Evolutionary conservation across 2,329 filamentous ascomycete species (phyloP), one percentile per base, ranked within the genome.

Genomic region (Daldinia sp.): DNA sequence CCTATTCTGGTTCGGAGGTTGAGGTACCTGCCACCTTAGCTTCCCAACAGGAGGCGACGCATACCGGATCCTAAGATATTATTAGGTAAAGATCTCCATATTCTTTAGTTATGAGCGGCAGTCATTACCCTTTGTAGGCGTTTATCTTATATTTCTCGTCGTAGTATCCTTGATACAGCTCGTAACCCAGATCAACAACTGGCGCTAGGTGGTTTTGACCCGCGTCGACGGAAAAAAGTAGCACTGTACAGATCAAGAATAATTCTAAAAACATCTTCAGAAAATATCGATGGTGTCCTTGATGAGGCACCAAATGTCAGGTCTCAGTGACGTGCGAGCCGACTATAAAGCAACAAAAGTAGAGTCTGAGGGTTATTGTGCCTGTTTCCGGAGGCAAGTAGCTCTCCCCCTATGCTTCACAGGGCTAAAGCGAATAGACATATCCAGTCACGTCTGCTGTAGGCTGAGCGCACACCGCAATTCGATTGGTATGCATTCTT

Each of bases 131-230:
- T 74, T 80, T 82, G 77, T 80, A 86, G 30, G 80, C 74, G 63
- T 86, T 84, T 9, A 85, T 56, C 1, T 78, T 77, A 9, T 75
- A 79, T 0, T 78, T 77, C 4, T 74, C 20, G 67, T 85, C 79
- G 44, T 80, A 76, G 37, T 75, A 77, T 9, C 84, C 85, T 66
- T 81, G 74, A 67, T 86, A 86, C 20, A 76, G 75, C 7, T 79
- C 79, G 63, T 86, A 86, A 7, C 79, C 83, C 0, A 86, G 72
- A 68, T 86, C 79, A 23, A 85, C 82, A 20, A 72, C 42, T 4
- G 73, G 74, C 18, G 73, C 53, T 41, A 59, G 30, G 7, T 10
- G 33, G 4, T 10, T 58, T 23, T 69, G 65, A 12, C 30, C 41
- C 6, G 41, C 56, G 28, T 54, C 54, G 28, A 15, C 13, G n/a